Percentiles rank a stretch among this genome's conserved stretches.
Evolutionary conservation across 179 eudicot species (phyloP).

Genomic region (Beta corolliflora): DNA sequence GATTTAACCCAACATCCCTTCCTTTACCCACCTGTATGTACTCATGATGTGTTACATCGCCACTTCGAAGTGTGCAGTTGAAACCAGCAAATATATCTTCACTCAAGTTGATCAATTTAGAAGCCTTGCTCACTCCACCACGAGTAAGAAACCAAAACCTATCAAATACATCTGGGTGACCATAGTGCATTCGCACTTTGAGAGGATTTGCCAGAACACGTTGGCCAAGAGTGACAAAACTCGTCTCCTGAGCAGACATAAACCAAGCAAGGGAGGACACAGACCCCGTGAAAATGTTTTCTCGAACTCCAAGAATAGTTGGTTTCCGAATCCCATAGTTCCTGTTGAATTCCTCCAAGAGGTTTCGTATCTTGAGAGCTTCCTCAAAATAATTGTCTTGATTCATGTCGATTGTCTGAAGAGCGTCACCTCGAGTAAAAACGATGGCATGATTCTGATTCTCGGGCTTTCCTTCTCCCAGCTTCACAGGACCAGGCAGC

Average conservation of each 20-base stretch:
- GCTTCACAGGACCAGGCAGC: slow-evolving; percentile 87
- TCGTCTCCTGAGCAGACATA: slow-evolving; percentile 96
- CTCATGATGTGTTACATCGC: slow-evolving; percentile 95
- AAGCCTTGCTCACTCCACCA: slow-evolving; percentile 96
- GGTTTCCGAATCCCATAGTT: slow-evolving; percentile 76
- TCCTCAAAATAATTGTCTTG: slow-evolving; percentile 92
- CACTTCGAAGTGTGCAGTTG: slow-evolving; percentile 90
- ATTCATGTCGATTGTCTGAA: slow-evolving; percentile 98
- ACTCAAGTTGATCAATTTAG: slow-evolving; percentile 86
- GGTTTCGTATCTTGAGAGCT: slow-evolving; percentile 91
- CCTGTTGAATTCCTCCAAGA: slow-evolving; percentile 78
- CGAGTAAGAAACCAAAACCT: slow-evolving; percentile 88
- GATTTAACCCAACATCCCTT: slow-evolving; percentile 95
- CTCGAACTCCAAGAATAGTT: slow-evolving; percentile 90
- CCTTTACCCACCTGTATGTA: slow-evolving; percentile 98
- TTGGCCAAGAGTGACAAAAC: slow-evolving; percentile 93
- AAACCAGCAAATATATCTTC: slow-evolving; percentile 97
- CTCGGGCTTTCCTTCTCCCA: slow-evolving; percentile 97
- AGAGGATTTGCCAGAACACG: slow-evolving; percentile 94
- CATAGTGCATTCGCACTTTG: slow-evolving; percentile 98
- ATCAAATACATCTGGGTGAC: slow-evolving; percentile 97
- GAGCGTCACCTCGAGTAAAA: slow-evolving; percentile 93
- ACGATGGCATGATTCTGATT: slow-evolving; percentile 96
- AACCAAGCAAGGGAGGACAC: slow-evolving; percentile 98
- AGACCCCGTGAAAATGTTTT: slow-evolving; percentile 88